These are phyloP conservation scores for Chaetomiaceae sp. DNA, from an alignment of 2,329 filamentous ascomycete genomes.

Conservation along the genomic window DNA sequence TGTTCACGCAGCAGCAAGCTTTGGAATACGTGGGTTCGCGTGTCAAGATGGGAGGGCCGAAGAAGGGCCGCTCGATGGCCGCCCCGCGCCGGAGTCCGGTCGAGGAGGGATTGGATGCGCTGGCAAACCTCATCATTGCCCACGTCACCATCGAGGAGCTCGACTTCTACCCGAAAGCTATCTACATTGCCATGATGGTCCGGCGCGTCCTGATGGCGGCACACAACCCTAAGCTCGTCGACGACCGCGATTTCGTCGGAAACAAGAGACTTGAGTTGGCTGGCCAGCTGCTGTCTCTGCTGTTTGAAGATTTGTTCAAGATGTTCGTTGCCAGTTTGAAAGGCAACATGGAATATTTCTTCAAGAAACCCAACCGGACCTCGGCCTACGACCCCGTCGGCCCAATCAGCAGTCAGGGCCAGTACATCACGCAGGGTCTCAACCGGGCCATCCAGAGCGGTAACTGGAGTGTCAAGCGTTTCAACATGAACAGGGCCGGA, in stretches of 20 bases:
- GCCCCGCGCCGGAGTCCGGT: slow-evolving; percentile 68
- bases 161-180: slow-evolving; percentile 93
- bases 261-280: slow-evolving; percentile 96
- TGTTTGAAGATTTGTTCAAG: slow-evolving; percentile 98
- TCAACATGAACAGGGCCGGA: slow-evolving; percentile 96
- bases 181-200: slow-evolving; percentile 96
- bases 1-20: slow-evolving; percentile 92
- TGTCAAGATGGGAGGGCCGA: slow-evolving; percentile 75
- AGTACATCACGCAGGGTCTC: slow-evolving; percentile 86
- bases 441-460: slow-evolving; percentile 95
- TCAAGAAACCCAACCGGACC: slow-evolving; percentile 89
- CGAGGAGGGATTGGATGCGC: slow-evolving; percentile 86
- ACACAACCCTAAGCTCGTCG: slow-evolving; percentile 81
- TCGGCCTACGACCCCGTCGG: slow-evolving; percentile 82
- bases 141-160: slow-evolving; percentile 88
- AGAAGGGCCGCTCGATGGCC: slow-evolving; percentile 36
- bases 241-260: slow-evolving; percentile 95
- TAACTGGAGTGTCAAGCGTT: slow-evolving; percentile 97
- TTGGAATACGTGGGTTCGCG: slow-evolving; percentile 84
- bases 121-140: slow-evolving; percentile 88
- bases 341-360: slow-evolving; percentile 87
- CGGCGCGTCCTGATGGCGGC: slow-evolving; percentile 93
- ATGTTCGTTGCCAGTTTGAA: slow-evolving; percentile 86
- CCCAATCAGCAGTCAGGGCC: slow-evolving; percentile 78
- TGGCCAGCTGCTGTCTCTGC: slow-evolving; percentile 83